phyloP scores from a whole-genome alignment of 1,284 basidiomycete species.

The Apiotrichum laibachii region DNA sequence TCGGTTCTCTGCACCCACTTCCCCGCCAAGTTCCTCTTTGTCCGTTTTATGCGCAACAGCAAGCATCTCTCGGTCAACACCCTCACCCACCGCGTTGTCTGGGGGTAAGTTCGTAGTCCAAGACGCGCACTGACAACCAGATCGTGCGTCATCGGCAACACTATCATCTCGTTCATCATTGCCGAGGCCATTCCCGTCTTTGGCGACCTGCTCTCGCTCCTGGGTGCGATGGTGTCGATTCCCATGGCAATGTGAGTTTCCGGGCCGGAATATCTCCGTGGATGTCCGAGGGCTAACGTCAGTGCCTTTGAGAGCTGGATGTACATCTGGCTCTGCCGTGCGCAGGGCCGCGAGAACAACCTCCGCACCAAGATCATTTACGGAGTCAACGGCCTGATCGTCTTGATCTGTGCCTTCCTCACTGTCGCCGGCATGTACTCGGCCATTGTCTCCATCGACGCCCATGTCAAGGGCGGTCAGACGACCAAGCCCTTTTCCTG shows the following conservation, averaged over 20 bases:
- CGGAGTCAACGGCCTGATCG: conserved; percentile 11
- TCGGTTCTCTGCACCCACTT: conserved; percentile 34
- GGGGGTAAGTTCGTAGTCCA: conserved; percentile 17
- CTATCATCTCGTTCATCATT: conserved; percentile 20
- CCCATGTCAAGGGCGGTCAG: conserved; percentile 11
- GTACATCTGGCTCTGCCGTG: conserved; percentile 21
- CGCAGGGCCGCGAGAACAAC: conserved; percentile 8
- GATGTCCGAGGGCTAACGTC: too few relatives aligned
- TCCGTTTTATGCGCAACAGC: conserved; percentile 51
- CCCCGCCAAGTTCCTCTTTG: conserved; percentile 55
- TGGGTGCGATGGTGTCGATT: conserved; percentile 12
- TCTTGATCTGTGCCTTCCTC: conserved; percentile 8
- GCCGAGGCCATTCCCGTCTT: conserved; percentile 23
- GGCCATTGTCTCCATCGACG: conserved; percentile 19
- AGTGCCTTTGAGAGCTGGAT: conserved; percentile 9
- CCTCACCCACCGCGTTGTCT: conserved; percentile 33
- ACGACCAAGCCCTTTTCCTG: conserved; percentile 19
- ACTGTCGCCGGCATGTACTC: conserved; percentile 32
- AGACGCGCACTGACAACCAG: not conserved
- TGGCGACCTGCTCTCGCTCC: conserved; percentile 9
- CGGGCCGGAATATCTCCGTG: too few relatives aligned
- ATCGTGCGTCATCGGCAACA: conserved; percentile 32
- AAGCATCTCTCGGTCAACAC: conserved; percentile 34
- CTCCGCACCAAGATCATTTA: conserved; percentile 8
- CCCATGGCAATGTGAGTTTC: conserved; percentile 10